These are phyloP conservation scores for Agaricales sp. DNA, from an alignment of 1,284 basidiomycete species.

Conservation along the genomic window DNA sequence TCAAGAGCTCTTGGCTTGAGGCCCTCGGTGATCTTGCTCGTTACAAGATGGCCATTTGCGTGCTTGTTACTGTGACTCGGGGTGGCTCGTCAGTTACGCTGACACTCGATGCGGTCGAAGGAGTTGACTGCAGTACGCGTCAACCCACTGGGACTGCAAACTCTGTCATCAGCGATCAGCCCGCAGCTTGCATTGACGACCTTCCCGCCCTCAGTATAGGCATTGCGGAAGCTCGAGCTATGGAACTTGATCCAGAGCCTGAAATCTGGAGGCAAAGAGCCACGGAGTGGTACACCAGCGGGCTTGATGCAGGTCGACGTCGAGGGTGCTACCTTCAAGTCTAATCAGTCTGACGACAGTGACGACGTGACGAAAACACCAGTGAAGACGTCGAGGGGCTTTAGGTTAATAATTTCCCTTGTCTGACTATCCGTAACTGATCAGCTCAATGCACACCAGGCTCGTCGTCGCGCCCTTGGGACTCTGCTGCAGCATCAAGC, in stretches of 20 bases:
- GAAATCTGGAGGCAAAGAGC: constrained; percentile 44
- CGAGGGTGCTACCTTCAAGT: constrained; percentile 23
- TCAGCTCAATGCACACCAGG: constrained; percentile 28
- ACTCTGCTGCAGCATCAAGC: constrained; percentile 42
- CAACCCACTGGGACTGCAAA: too few species aligned
- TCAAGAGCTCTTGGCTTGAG: constrained; percentile 87
- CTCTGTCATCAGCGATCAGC: constrained; percentile 33
- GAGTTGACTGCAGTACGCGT: too few species aligned
- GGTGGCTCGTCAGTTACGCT: constrained; percentile 27
- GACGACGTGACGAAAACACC: constrained; percentile 55
- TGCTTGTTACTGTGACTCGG: too few species aligned
- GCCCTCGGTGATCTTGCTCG: constrained; percentile 93
- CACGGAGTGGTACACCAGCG: constrained; percentile 50
- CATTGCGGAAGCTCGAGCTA: too few species aligned
- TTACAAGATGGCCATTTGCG: too few species aligned
- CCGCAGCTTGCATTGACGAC: constrained; percentile 49
- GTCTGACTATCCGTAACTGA: constrained; percentile 7
- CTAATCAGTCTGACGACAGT: constrained; percentile 30
- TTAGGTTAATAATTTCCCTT: constrained; percentile 39
- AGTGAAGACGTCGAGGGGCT: constrained; percentile 66
- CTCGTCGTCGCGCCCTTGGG: constrained; percentile 56
- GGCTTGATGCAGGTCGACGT: constrained; percentile 66
- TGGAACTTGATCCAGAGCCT: too few species aligned
- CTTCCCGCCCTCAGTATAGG: too few species aligned
- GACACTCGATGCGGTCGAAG: constrained; percentile 32